Evolutionary conservation across 306 rosid species (phyloP).

Genomic region (Glycine soja): DNA sequence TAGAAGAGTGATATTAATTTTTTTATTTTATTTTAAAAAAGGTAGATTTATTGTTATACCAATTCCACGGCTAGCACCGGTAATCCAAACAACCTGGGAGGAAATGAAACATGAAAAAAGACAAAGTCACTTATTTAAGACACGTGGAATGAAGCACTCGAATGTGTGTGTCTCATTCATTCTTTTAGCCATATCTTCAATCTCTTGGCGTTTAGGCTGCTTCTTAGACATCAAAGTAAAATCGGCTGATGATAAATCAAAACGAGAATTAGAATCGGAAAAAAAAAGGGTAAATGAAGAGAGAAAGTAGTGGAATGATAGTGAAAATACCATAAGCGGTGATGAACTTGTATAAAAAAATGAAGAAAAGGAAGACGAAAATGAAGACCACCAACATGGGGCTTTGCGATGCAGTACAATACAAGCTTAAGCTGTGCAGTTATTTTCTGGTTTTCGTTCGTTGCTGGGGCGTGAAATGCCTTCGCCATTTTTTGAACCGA

Average conservation of each 20-base stretch:
- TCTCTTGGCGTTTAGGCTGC: slow-evolving; percentile 66
- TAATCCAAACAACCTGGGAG: slow-evolving; percentile 88
- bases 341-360: slow-evolving; percentile 60
- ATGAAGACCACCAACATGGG: slow-evolving; percentile 37
- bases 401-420: not conserved
- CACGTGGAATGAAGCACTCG: slow-evolving; percentile 1
- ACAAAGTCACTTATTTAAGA: slow-evolving; percentile 17
- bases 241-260: slow-evolving; percentile 58
- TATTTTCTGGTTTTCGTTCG: not conserved
- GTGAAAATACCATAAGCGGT: slow-evolving; percentile 66
- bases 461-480: too few species aligned
- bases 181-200: slow-evolving; percentile 70
- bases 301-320: not conserved
- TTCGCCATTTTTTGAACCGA: not conserved
- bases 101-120: slow-evolving; percentile 20
- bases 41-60: slow-evolving; percentile 53
- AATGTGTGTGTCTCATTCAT: not conserved
- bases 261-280: not conserved
- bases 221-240: slow-evolving; percentile 82
- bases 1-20: not conserved
- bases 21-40: not conserved
- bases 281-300: not conserved
- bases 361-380: slow-evolving; percentile 45
- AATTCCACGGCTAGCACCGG: slow-evolving; percentile 98
- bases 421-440: not conserved